These are phyloP conservation scores for Citrus maxima DNA, from an alignment of 345 rosid genomes.

Conservation along the genomic window DNA sequence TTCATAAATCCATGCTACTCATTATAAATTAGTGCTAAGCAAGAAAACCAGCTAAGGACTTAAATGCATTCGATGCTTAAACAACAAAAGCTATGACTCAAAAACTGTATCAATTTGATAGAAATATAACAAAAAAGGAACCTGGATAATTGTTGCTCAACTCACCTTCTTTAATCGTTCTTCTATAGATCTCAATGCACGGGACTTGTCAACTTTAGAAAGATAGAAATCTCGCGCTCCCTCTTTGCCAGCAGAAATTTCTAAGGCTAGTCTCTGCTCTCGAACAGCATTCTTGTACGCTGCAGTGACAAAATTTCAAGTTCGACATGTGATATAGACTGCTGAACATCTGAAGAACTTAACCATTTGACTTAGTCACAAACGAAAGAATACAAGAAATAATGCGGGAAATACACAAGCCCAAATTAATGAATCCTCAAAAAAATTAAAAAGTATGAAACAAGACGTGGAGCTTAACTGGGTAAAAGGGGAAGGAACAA, in stretches of 20 bases:
- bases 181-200: conserved; percentile 63
- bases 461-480: neutral
- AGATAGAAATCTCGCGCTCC: conserved; percentile 87
- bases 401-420: neutral
- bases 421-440: neutral
- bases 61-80: neutral
- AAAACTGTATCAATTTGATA: neutral
- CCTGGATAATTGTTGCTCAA: neutral
- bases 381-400: neutral
- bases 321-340: conserved; percentile 11
- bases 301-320: conserved; percentile 31
- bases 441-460: neutral
- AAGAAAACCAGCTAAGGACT: neutral
- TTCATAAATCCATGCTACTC: neutral
- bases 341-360: neutral
- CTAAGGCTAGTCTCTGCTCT: conserved; percentile 83
- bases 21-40: neutral
- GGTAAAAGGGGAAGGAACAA: neutral
- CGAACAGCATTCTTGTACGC: conserved; percentile 77
- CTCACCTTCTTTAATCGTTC: conserved; percentile 80
- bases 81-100: neutral
- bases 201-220: conserved; percentile 67
- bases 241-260: conserved; percentile 88
- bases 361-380: neutral
- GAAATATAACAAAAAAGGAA: neutral